phyloP scores from a whole-genome alignment of 2,329 filamentous ascomycete species.

The Fusarium sp. region DNA sequence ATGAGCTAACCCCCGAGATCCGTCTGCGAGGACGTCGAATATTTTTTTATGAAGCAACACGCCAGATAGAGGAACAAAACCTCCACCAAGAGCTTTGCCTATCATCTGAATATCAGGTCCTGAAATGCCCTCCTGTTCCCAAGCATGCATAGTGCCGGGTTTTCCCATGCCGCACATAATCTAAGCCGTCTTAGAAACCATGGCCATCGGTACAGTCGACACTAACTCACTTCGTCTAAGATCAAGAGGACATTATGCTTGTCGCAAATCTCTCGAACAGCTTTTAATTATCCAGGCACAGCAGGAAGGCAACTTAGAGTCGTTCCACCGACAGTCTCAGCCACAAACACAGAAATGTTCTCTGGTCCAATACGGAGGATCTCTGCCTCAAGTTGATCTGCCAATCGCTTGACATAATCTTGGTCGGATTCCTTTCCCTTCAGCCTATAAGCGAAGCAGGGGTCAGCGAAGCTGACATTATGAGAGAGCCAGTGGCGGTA shows the following conservation, averaged over 20 bases:
- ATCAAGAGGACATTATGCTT: neutral
- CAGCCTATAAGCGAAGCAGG: slow-evolving; percentile 29
- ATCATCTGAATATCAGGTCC: slow-evolving; percentile 31
- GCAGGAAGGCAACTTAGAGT: neutral
- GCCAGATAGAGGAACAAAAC: slow-evolving; percentile 23
- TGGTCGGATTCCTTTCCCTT: slow-evolving; percentile 37
- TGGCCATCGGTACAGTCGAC: neutral
- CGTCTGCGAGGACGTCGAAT: neutral
- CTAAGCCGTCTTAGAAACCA: neutral
- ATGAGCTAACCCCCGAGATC: neutral
- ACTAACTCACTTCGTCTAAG: neutral
- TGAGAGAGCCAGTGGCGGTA: slow-evolving; percentile 25
- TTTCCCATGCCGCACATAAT: slow-evolving; percentile 41
- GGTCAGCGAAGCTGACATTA: slow-evolving; percentile 37
- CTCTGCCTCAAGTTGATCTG: neutral
- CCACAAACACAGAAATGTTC: slow-evolving; percentile 3
- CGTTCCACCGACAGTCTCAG: slow-evolving; percentile 3
- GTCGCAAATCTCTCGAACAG: neutral
- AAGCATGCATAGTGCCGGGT: slow-evolving; percentile 34
- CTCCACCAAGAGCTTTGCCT: slow-evolving; percentile 28
- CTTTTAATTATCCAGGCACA: neutral
- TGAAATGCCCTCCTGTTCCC: slow-evolving; percentile 30
- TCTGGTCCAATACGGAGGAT: neutral
- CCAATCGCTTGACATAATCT: neutral
- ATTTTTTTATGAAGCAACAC: slow-evolving; percentile 3